Percentiles rank a stretch among this genome's conserved stretches.
phyloP scores from a whole-genome alignment of 2,329 filamentous ascomycete genomes.

The Eurotiales sp. region DNA sequence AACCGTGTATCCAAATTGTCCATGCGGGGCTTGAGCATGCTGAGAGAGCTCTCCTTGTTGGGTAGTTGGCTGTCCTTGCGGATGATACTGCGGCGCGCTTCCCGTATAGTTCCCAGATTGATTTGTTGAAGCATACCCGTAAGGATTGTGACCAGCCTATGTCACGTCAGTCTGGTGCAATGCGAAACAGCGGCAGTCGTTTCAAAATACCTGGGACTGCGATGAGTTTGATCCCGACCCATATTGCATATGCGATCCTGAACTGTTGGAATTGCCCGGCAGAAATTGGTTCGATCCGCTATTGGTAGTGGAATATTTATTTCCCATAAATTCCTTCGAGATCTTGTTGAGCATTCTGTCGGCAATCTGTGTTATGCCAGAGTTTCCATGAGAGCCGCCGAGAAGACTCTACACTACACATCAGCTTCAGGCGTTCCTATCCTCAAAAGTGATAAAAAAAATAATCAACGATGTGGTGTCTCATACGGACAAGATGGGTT shows the following conservation, averaged over 20 bases:
- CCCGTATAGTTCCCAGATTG: conserved; percentile 16
- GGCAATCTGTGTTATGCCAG: conserved; percentile 17
- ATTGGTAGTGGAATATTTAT: conserved; percentile 4
- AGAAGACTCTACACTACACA: conserved; percentile 16
- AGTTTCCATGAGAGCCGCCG: conserved; percentile 7
- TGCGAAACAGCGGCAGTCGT: neutral
- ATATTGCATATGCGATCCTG: conserved; percentile 6
- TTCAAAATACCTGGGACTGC: conserved; percentile 13
- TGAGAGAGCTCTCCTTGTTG: neutral
- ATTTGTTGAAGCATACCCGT: conserved; percentile 16
- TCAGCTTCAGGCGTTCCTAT: conserved; percentile 21
- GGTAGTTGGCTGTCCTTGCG: conserved; percentile 8
- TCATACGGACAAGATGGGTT: conserved; percentile 26
- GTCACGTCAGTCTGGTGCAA: conserved; percentile 2
- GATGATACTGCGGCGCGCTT: conserved; percentile 17
- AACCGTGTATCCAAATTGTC: neutral
- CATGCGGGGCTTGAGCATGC: neutral
- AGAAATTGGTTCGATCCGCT: conserved; percentile 6
- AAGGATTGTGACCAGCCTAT: conserved; percentile 16
- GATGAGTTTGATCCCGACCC: conserved; percentile 2
- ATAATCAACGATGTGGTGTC: no score
- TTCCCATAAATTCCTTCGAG: conserved; percentile 16
- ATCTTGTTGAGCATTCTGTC: conserved; percentile 18
- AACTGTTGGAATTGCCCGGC: conserved; percentile 4
- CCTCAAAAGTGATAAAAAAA: conserved; percentile 16